Conservation (phyloP, 441 rosid genomes). For the Eugenia klotzschiana region DNA sequence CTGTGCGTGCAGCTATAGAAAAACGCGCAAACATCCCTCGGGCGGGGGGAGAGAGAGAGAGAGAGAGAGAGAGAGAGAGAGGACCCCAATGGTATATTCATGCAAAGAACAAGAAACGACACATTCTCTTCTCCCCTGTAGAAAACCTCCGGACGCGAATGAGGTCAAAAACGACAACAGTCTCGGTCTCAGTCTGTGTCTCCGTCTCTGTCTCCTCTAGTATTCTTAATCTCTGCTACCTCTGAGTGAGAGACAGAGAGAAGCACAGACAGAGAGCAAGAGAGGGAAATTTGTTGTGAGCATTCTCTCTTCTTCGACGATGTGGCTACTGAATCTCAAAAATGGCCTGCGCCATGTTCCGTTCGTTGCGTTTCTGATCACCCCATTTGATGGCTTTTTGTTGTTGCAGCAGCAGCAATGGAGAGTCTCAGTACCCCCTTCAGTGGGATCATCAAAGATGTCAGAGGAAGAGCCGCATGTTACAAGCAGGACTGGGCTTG, state of each 20-base stretch:
- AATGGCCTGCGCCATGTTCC: not conserved
- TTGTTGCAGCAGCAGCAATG: slow-evolving; percentile 22
- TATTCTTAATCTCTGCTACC: not conserved
- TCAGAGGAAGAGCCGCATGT: slow-evolving; percentile 49
- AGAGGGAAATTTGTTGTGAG: not conserved
- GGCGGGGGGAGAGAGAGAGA: too few species aligned
- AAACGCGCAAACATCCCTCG: not conserved
- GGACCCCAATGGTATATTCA: not conserved
- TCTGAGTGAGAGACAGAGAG: not conserved
- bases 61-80: too few species aligned
- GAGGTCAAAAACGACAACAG: not conserved
- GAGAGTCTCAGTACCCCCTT: slow-evolving; percentile 33
- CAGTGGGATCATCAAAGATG: slow-evolving; percentile 49
- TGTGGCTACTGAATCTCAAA: not conserved
- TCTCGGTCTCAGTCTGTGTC: not conserved
- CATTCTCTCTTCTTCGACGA: not conserved
- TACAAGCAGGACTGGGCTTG: slow-evolving; percentile 67
- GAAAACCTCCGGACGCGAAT: not conserved
- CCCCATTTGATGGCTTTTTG: not conserved
- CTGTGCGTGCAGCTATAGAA: not conserved
- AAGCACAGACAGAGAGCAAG: not conserved
- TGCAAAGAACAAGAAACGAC: not conserved
- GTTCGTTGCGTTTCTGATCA: not conserved
- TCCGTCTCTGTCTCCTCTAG: not conserved
- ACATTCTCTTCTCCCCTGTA: not conserved